Evolutionary conservation across 345 rosid species (phyloP), one percentile per base, ranked within the genome.

Genomic region (Murraya koenigii): DNA sequence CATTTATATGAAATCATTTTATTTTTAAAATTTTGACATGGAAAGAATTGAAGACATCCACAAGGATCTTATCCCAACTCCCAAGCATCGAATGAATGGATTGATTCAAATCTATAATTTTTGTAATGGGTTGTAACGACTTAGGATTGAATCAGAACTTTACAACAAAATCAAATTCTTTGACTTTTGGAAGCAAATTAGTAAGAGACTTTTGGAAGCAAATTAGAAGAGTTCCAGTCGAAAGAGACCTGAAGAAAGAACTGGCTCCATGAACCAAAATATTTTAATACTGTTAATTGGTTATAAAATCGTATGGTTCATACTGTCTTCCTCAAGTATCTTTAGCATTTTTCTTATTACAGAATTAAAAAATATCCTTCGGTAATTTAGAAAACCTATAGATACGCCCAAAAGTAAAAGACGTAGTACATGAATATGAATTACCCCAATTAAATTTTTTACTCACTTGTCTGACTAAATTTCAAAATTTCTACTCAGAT

Each of bases 151-250:
- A 80, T 82, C 83, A 97, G 78, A 58, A 93, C 78, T 81, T 81
- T 88, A 58, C 83, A 55, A 82, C 92, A 91, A 83, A 97, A 97
- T 2, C 77, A 80, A 69, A 86, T 84, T 79, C 96, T 77, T 17
- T 71, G 97, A 82, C 78, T 75, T 89, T 76, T 94, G 98, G 85
- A 91, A 94, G 91, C 99, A 97, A 66, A 97, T 87, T 38, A 94
- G 80, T n/a, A n/a, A n/a, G n/a, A 74, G 97, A 82, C 78, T 75
- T 89, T 76, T 94, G 98, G 85, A 91, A 94, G 91, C 99, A 97
- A 66, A 97, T 87, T 38, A 94, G 80, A 84, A 94, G 99, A 55
- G 89, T 88, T 13, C 99, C 97, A 3, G 97, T 88, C 0, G 98
- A 84, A 26, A 94, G 71, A 3, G 95, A 87, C 90, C 85, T 81